Conservation (phyloP, 306 rosid genomes). For the Begonia peltatifolia region DNA sequence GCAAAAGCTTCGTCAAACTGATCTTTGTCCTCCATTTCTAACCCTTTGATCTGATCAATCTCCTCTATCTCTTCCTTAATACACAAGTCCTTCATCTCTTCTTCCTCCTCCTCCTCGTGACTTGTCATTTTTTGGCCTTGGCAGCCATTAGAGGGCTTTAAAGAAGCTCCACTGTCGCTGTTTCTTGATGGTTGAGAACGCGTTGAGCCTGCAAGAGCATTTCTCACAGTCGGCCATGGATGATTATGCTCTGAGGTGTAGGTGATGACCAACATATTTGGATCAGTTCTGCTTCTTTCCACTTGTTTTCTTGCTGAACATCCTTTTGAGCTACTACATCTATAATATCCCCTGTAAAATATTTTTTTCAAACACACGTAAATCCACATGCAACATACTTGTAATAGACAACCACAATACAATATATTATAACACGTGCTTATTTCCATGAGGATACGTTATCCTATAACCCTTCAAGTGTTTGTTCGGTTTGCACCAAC, state of each 20-base stretch:
- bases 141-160: neutral
- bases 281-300: constrained; percentile 57
- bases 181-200: constrained; percentile 35
- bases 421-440: no score
- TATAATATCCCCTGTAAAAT: constrained; percentile 43
- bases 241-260: constrained; percentile 68
- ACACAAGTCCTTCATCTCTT: neutral
- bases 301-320: constrained; percentile 71
- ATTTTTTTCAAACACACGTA: no score
- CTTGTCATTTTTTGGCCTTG: no score
- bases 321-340: constrained; percentile 69
- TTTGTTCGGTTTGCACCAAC: no score
- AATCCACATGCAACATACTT: no score
- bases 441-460: no score
- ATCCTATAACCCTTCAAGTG: no score
- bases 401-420: no score
- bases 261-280: constrained; percentile 60
- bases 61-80: constrained; percentile 43
- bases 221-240: constrained; percentile 70
- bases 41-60: constrained; percentile 14
- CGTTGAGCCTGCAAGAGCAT: constrained; percentile 56
- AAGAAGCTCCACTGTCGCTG: constrained; percentile 6
- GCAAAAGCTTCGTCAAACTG: constrained; percentile 25
- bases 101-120: no score
- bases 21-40: constrained; percentile 31